Conservation (phyloP, 2,329 filamentous ascomycete species). For the Hyphodiscus sp. region DNA sequence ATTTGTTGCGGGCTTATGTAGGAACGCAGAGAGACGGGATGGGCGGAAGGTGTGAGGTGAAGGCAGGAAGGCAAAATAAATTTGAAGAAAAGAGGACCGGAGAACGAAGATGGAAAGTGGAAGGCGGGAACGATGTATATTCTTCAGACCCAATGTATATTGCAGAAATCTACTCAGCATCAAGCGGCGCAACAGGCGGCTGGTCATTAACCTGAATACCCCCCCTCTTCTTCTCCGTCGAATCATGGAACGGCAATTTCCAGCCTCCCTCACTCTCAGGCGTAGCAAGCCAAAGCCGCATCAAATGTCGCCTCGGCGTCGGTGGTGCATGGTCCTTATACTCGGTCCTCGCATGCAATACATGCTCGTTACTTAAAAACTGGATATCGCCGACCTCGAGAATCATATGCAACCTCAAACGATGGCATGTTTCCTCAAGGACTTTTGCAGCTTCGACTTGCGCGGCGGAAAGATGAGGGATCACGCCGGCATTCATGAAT, state of each 20-base stretch:
- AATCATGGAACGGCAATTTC: constrained; percentile 77
- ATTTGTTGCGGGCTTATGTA: background rate
- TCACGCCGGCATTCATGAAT: constrained; percentile 65
- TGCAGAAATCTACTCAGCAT: constrained; percentile 56
- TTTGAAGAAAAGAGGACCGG: background rate
- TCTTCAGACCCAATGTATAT: background rate
- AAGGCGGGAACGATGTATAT: too few species aligned
- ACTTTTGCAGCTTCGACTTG: constrained; percentile 63
- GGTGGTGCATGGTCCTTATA: constrained; percentile 69
- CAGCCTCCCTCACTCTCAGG: constrained; percentile 80
- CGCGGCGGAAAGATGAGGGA: constrained; percentile 63
- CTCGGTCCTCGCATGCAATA: constrained; percentile 73
- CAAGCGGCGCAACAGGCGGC: constrained; percentile 65
- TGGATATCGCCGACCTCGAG: constrained; percentile 85
- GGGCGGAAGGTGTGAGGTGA: background rate
- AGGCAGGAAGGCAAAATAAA: background rate
- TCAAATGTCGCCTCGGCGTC: constrained; percentile 66
- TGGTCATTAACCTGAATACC: constrained; percentile 84
- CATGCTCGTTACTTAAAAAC: constrained; percentile 73
- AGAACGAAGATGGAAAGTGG: background rate
- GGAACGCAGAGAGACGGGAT: background rate
- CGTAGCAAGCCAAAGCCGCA: constrained; percentile 78
- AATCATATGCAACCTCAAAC: constrained; percentile 74
- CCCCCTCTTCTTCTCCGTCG: constrained; percentile 76
- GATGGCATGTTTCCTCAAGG: constrained; percentile 69